Base-by-base conservation (phyloP, 768 basidiomycete genomes). In the Trametes gibbosa region DNA sequence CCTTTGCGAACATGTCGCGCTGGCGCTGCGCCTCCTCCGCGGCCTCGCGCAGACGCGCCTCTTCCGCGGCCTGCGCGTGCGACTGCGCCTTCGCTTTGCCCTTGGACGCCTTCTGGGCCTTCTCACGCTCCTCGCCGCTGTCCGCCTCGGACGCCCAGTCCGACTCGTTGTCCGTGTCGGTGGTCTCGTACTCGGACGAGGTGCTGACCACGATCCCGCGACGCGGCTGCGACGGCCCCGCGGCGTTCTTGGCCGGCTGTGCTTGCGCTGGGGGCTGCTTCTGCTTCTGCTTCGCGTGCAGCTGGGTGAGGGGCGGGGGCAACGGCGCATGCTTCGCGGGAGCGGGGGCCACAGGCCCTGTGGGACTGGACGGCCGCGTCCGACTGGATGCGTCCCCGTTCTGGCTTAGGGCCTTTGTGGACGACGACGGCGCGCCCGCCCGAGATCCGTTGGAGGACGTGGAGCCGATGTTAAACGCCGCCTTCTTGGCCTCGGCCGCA, bases 1-100 rank as follows among this genome's bases (percentile, higher is more conserved):
- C 77, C 72, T 92, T 91, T 61, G 81, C 79, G 66, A 89, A 87
- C 77, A 92, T 76, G 14, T 92, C 87, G 27, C 81, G 80, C 63
- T 87, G 81, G 17, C 83, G 80, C 66, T 83, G 81, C 1, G 77
- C 84, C 68, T 89, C 86, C 58, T 81, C 65, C 0, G 83, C 86
- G 5, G 87, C 89, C 51, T 83, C 79, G 6, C 71, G 76, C 17
- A 81, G 63, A 14, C 72, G 71, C 51, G 67, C 67, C 59, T 75
- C 65, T 17, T 67, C 68, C 24, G 45, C 50, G 54, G 64, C 58
- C 54, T 48, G 37, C 37, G 37, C 37, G 13, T 39, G 37, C 6
- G 6, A 8, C 10, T 39, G 37, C 37, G 37, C 17, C 13, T 17
- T 13, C 37, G 37, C 17, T 14, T 39, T 39, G 6, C 6, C 37